Conservation (phyloP, 2,329 filamentous ascomycete species). For the Alternaria triticina region DNA sequence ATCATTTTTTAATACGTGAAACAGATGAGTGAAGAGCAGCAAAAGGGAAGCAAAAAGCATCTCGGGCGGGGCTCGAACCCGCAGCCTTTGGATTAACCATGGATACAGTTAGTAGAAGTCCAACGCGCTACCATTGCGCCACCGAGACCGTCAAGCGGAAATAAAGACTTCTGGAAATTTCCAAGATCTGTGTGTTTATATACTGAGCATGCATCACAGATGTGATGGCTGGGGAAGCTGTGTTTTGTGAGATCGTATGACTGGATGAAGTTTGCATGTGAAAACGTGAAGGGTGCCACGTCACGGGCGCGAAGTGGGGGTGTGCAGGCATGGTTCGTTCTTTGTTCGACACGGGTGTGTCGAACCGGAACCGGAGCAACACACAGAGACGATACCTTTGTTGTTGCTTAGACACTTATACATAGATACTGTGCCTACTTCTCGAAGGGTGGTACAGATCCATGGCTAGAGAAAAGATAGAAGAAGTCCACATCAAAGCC, state of each 20-base stretch:
- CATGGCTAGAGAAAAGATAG: not conserved
- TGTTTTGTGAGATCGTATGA: not conserved
- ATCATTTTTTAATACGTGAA: too few relatives aligned
- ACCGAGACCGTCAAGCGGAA: slow-evolving; percentile 33
- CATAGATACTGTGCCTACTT: not conserved
- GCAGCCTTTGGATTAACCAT: slow-evolving; percentile 37
- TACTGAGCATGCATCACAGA: not conserved
- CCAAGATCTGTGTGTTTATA: not conserved
- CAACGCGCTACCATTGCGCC: slow-evolving; percentile 45
- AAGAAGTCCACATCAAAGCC: not conserved
- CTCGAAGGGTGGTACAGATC: not conserved
- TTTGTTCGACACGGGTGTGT: not conserved
- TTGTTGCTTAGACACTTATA: too few relatives aligned
- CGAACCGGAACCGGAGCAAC: too few relatives aligned
- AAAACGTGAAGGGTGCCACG: not conserved
- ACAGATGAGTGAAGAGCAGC: not conserved
- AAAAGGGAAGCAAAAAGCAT: slow-evolving; percentile 28
- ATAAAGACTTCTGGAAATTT: slow-evolving; percentile 28
- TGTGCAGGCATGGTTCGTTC: not conserved
- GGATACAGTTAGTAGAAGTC: slow-evolving; percentile 32
- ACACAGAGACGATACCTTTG: too few relatives aligned
- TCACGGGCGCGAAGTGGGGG: not conserved
- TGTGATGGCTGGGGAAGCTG: not conserved
- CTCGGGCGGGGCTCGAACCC: slow-evolving; percentile 44
- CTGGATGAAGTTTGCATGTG: not conserved